Evolutionary conservation across 305 asterid species (phyloP).

Genomic region (Plantago lanceolata): DNA sequence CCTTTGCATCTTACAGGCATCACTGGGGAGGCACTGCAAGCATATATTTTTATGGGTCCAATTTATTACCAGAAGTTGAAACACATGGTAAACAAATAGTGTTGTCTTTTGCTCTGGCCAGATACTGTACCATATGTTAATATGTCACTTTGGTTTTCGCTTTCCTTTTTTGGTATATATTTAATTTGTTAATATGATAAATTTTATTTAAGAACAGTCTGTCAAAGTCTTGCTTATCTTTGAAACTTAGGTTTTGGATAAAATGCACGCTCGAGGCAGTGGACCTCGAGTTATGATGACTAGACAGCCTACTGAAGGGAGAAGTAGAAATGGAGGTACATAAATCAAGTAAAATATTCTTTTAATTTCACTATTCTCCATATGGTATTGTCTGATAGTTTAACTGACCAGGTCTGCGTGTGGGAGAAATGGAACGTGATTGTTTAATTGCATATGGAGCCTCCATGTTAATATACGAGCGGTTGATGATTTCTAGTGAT

Average conservation of each 20-base stretch:
- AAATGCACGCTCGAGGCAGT: slow-evolving; percentile 95
- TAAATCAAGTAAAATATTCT: slow-evolving; percentile 18
- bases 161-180: not conserved
- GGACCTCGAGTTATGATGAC: slow-evolving; percentile 89
- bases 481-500: slow-evolving; percentile 91
- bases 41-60: slow-evolving; percentile 98
- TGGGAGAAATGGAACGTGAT: slow-evolving; percentile 99
- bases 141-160: not conserved
- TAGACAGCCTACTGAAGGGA: slow-evolving; percentile 98
- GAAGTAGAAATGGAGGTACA: slow-evolving; percentile 86
- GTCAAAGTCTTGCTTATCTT: slow-evolving; percentile 12
- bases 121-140: slow-evolving; percentile 7
- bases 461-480: slow-evolving; percentile 83
- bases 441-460: slow-evolving; percentile 98
- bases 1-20: slow-evolving; percentile 52
- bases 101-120: too few relatives aligned
- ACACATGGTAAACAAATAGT: slow-evolving; percentile 93
- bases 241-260: slow-evolving; percentile 65
- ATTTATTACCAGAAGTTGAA: slow-evolving; percentile 95
- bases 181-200: not conserved
- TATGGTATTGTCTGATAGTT: slow-evolving; percentile 19
- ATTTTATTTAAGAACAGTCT: not conserved
- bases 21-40: slow-evolving; percentile 90
- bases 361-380: slow-evolving; percentile 2
- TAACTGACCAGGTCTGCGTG: slow-evolving; percentile 64